Percentiles rank a stretch among this genome's conserved stretches.
phyloP scores from a whole-genome alignment of 441 rosid genomes.

The Gossypium laxum region DNA sequence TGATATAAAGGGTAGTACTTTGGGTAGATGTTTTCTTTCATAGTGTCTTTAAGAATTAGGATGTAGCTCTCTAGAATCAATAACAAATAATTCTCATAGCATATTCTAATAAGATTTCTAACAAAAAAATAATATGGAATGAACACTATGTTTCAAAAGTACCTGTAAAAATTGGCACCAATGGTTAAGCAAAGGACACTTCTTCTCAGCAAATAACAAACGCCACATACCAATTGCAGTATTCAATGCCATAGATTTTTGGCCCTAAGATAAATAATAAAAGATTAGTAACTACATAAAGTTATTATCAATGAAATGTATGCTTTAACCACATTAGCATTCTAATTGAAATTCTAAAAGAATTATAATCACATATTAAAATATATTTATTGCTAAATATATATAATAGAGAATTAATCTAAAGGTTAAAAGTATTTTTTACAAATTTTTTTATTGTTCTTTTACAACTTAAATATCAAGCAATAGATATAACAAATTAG shows the following conservation, averaged over 20 bases:
- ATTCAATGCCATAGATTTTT: constrained; percentile 89
- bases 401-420: not conserved
- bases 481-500: not conserved
- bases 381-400: no score
- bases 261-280: constrained; percentile 51
- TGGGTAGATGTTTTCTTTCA: no score
- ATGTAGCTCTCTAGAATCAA: no score
- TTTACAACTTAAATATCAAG: not conserved
- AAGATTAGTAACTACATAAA: not conserved
- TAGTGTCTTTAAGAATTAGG: no score
- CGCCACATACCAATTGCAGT: constrained; percentile 98
- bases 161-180: constrained; percentile 98
- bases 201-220: constrained; percentile 75
- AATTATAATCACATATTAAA: not conserved
- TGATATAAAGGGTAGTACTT: no score
- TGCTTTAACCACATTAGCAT: not conserved
- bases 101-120: no score
- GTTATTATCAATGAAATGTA: not conserved
- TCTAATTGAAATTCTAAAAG: not conserved
- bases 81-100: no score
- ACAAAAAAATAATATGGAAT: not conserved
- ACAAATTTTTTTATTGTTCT: no score
- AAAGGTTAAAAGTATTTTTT: not conserved
- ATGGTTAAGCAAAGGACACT: constrained; percentile 70
- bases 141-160: constrained; percentile 3